Evolutionary conservation across 306 rosid genomes (phyloP).

Genomic region (Luffa aegyptiaca): DNA sequence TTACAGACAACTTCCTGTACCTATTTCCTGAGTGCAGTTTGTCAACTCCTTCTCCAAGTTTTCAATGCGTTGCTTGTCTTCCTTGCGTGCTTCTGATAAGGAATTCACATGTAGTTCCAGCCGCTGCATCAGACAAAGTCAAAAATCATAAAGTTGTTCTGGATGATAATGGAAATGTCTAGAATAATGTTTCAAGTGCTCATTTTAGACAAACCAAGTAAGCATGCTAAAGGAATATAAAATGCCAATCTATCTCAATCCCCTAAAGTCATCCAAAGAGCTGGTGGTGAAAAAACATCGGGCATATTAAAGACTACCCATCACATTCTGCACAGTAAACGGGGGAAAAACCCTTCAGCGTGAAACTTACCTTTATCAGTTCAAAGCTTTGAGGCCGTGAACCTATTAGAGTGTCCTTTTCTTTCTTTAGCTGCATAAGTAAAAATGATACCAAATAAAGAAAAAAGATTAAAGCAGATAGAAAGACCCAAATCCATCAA

Average conservation of each 20-base stretch:
- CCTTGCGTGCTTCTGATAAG: constrained; percentile 33
- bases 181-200: not conserved
- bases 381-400: constrained; percentile 51
- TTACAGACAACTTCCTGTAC: constrained; percentile 21
- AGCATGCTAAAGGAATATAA: not conserved
- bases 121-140: constrained; percentile 36
- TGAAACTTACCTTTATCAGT: constrained; percentile 35
- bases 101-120: constrained; percentile 46
- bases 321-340: not conserved
- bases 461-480: not conserved
- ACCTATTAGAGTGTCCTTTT: constrained; percentile 39
- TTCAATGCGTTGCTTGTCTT: constrained; percentile 54
- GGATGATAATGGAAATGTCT: not conserved
- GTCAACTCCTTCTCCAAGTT: constrained; percentile 57
- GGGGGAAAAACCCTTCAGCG: not conserved
- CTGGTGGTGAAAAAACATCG: not conserved
- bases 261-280: not conserved
- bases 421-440: constrained; percentile 55
- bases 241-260: not conserved
- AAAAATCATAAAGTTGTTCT: constrained; percentile 11
- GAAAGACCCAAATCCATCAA: not conserved
- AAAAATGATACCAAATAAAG: not conserved
- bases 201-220: not conserved
- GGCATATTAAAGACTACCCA: not conserved
- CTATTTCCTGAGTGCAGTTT: constrained; percentile 88